Evolutionary conservation across 768 basidiomycete genomes (phyloP), one percentile per base, ranked within the genome.

Genomic region (Austroboletus eburneus): DNA sequence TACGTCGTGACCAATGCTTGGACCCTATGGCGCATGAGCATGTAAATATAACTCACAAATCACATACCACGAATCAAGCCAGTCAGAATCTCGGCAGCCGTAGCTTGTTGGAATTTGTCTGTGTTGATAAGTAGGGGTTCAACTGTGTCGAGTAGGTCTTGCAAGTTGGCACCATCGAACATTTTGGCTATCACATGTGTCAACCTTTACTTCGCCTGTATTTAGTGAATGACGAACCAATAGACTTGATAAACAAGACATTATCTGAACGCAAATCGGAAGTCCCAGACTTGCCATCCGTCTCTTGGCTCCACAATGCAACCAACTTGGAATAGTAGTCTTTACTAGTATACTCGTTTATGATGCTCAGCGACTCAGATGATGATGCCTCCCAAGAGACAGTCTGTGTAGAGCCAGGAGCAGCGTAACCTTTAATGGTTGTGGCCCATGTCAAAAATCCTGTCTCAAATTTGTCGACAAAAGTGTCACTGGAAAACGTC

Each of bases 51-150:
- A 25, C 9, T 29, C 38, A 29, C 29, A 10, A 18, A 37, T 35
- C 14, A 46, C 70, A 43, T 59, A 85, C 87, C 91, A 51, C 91
- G 78, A 45, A 89, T 66, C 39, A 91, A 57, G 18, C 91, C 92
- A 29, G 78, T 73, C 22, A 93, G 61, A 25, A 92, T 65, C 66
- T 85, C 85, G 42, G 81, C 83, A 21, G 83, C 83, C 23, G 88
- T 88, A 21, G 91, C 78, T 61, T 91, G 91, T 66, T 91, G 90
- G 71, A 85, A 91, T 49, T 88, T 86, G 57, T 91, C 87, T 16
- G 74, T 45, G 40, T 85, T 86, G 27, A 66, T 69, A 33, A 89
- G 67, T 23, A 89, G 58, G 12, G 78, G 69, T 33, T 92, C 87
- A 29, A 85, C 71, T 16, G 72, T 68, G 13, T 67, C 61, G 25